These are phyloP conservation scores for Flaveria ramosissima DNA, from an alignment of 129 eudicot species.

Conservation along the genomic window DNA sequence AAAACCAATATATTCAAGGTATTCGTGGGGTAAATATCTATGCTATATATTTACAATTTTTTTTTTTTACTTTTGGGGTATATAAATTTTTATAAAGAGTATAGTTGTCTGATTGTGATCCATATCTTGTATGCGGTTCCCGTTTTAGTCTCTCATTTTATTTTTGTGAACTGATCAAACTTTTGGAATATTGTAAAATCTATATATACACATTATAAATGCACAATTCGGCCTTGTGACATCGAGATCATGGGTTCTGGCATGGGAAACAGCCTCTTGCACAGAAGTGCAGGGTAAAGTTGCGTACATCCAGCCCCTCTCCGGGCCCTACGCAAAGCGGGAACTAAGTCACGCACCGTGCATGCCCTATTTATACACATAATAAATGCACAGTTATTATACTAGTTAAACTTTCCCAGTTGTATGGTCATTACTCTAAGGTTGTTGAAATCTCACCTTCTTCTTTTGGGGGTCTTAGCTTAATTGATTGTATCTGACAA, in stretches of 20 bases:
- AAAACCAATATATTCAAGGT: slow-evolving; percentile 98
- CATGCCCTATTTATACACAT: not conserved
- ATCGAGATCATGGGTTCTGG: no score
- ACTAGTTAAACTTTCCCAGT: not conserved
- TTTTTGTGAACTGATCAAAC: not conserved
- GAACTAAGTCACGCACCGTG: no score
- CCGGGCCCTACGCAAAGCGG: no score
- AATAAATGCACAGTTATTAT: slow-evolving; percentile 2
- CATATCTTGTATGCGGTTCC: slow-evolving; percentile 1
- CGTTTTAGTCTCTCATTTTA: slow-evolving; percentile 18
- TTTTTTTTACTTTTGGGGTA: not conserved
- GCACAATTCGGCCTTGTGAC: not conserved
- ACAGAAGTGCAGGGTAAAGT: no score
- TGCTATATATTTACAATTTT: not conserved
- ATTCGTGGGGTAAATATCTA: slow-evolving; percentile 9
- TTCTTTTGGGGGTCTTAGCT: no score
- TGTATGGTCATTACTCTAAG: not conserved
- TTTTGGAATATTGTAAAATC: not conserved
- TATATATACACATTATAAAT: not conserved
- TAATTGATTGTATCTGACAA: slow-evolving; percentile 6
- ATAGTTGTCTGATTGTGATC: slow-evolving; percentile 11
- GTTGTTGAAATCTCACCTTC: no score
- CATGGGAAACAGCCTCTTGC: no score
- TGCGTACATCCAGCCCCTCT: no score
- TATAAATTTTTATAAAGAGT: not conserved